Base-by-base conservation (phyloP, 768 basidiomycete species). In the Sarcodon sp. region DNA sequence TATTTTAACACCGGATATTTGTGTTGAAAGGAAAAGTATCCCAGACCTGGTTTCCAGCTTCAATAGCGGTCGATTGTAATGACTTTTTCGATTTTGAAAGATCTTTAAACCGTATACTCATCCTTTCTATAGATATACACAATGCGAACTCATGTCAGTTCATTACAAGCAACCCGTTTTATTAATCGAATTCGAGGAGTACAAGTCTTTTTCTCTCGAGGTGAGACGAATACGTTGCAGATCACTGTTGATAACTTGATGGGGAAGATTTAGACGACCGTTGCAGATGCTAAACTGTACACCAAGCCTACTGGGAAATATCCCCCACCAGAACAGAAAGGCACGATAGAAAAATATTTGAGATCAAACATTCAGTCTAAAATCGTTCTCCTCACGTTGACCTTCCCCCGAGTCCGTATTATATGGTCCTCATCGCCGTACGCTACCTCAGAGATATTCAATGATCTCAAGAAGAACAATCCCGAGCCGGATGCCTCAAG, bases 391-490 rank as follows among this genome's bases (percentile, higher is more conserved):
- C 77, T 99, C 6, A 83, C 85, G 0, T 76, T 98, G 27, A 72
- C 86, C 6, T 98, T 98, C 61, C 96, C 93, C 0, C 83, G 88
- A 11, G 68, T 99, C 3, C 81, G 90, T 39, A 87, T 97, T 58
- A 87, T 99, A 60, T 98, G 96, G 96, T 92, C 92, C 0, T 92
- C 92, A 1, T 97, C 93, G 0, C 89, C 96, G 0, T 88, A 91
- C 58, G 85, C 87, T 15, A 92, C 90, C 0, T 75, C 89, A 0
- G 84, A 91, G 50, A 91, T 98, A 48, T 93, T 98, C 70, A 78
- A 76, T 43, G 96, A 97, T 58, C 79, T 99, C 33, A 99, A 99
- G 58, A 52, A 66, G 33, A 80, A 83, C 55, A 75, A 77, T 43
- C 65, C 76, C 0, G 90, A 99, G 60, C 96, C 96, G 0, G 85